Evolutionary conservation across 495 filamentous ascomycete genomes (phyloP), one percentile per base, ranked within the genome.

Genomic region (Xylaria bambusicola): DNA sequence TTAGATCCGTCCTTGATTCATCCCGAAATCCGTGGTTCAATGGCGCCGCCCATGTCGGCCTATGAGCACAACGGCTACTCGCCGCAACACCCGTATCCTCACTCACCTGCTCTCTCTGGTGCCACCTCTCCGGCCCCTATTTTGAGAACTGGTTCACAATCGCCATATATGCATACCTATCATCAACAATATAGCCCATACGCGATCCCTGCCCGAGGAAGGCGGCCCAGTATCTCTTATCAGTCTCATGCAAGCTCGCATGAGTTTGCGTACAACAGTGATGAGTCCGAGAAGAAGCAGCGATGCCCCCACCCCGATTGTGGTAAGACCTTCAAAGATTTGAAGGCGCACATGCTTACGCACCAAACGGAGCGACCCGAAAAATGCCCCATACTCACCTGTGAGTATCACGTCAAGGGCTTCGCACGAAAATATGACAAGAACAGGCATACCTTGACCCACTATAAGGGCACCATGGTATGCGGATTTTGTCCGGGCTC

Each of bases 391-490:
- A 97, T 98, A 55, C 78, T 86, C 56, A 94, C 84, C 9, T 99
- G 94, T 80, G 92, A 96, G 66, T 99, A 97, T 70, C 92, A 96
- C 74, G 82, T 83, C 58, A 98, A 97, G 73, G 94, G 94, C 1
- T 99, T 99, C 67, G 93, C 94, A 4, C 80, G 94, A 40, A 99
- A 98, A 67, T 99, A 99, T 67, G 94, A 99, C 74, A 98, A 97
- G 77, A 98, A 98, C 71, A 80, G 94, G n/a, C 94, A 99, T 69
- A 97, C 93, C 0, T 71, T 99, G 62, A 99, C 95, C 23, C 94
- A 99, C 64, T 99, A 99, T 81, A 98, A 98, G 73, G 95, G 95
- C 5, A 98, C 92, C 6, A 98, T 99, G 95, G 91, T 98, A 13
- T 99, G 94, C 71, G 93, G 93, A 10, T 98, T 99, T 74, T 99